Base-by-base conservation (phyloP, 495 filamentous ascomycete species). In the Choiromyces venosus region DNA sequence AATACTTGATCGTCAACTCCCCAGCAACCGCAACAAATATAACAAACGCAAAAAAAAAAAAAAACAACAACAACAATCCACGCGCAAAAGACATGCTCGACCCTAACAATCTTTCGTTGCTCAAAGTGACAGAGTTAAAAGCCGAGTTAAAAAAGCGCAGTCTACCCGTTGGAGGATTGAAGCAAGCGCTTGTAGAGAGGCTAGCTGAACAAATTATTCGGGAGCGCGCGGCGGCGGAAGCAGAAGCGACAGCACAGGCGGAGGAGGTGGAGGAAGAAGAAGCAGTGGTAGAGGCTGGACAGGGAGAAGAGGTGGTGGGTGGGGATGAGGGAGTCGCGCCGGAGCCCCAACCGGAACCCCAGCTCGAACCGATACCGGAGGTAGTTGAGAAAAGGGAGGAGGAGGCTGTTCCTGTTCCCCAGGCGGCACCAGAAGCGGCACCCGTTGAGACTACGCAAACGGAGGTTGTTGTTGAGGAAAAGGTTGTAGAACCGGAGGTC, bases 121-220 rank as follows among this genome's bases (percentile, higher is more conserved):
- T 89, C 67, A 90, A 87, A 76, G 88, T 90, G 40, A 82, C 86
- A 16, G 87, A 90, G 76, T 83, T 90, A 21, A 86, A 86, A 70
- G 84, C 83, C 35, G 86, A 89, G 80, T 82, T 90, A 25, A 90
- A 87, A 81, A 83, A 82, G 40, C 84, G 88, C 25, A 85, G 86
- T 2, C 81, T 89, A 7, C 81, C 86, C 0, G 84, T 85, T 40
- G 83, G 84, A 21, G 88, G 88, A 14, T 83, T 88, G 65, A 90
- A 90, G 76, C 84, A 86, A 14, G 84, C 84, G 10, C 84, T 90
- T 18, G 83, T 90, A 37, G 85, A 86, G 14, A 84, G 88, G 33
- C 79, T 90, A 68, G 68, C 71, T 16, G 82, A 82, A 3, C 72
- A 69, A 29, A 37, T 80, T 21, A 44, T 71, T 5, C 70, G 74